Percentiles rank a stretch among this genome's conserved stretches.
These are phyloP conservation scores for Alternaria triticimaculans DNA, from an alignment of 2,329 filamentous ascomycete species.

Conservation along the genomic window DNA sequence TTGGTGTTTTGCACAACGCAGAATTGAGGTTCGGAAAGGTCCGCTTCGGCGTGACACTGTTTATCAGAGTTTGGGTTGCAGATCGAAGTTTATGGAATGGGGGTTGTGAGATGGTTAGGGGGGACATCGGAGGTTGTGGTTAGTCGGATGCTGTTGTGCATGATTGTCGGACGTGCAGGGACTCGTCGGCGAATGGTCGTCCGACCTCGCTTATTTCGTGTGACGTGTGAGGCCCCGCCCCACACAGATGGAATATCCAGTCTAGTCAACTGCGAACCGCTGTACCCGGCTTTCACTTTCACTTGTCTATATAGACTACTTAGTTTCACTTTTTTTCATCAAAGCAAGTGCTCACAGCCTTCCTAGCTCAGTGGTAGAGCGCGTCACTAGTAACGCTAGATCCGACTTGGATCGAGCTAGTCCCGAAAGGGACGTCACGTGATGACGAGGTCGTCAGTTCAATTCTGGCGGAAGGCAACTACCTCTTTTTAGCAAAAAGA, in stretches of 20 bases:
- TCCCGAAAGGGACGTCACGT: neutral
- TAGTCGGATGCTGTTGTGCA: neutral
- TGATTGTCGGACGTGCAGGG: neutral
- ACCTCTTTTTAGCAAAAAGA: neutral
- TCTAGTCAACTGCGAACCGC: neutral
- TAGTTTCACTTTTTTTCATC: no score
- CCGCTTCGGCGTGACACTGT: neutral
- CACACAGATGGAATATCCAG: neutral
- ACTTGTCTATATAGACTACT: fast-evolving
- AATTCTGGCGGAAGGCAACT: conserved; percentile 16
- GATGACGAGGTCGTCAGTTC: conserved; percentile 18
- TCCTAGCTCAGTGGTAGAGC: conserved; percentile 20
- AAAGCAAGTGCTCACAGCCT: neutral
- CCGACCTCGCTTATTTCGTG: neutral
- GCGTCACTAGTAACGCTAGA: conserved; percentile 11
- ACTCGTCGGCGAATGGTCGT: neutral
- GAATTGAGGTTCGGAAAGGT: neutral
- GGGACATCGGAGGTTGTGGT: neutral
- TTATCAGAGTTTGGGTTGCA: neutral
- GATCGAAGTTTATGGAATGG: neutral
- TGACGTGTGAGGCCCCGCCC: neutral
- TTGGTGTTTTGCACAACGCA: neutral
- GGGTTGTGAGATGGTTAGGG: neutral
- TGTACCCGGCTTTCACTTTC: no score
- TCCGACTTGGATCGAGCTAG: neutral